These are phyloP conservation scores for Trichoderma sp. DNA, from an alignment of 2,329 filamentous ascomycete genomes.

Conservation along the genomic window DNA sequence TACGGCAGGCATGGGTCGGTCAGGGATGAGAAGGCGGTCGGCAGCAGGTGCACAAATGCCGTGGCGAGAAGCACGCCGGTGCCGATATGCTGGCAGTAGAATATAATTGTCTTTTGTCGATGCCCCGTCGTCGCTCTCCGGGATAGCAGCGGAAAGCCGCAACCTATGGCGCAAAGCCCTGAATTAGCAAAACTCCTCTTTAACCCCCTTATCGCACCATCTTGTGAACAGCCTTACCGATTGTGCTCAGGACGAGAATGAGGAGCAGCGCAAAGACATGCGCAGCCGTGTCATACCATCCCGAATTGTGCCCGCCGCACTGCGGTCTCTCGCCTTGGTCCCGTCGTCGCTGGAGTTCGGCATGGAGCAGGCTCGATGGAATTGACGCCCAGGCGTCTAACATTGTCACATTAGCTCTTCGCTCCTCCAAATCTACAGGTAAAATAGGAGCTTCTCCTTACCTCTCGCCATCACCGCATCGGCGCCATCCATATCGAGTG, in stretches of 20 bases:
- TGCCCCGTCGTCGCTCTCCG: constrained; percentile 55
- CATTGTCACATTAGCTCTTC: neutral
- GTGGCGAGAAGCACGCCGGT: constrained; percentile 85
- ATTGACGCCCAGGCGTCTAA: constrained; percentile 44
- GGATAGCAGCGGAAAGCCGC: constrained; percentile 64
- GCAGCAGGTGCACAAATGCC: constrained; percentile 75
- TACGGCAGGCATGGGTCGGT: constrained; percentile 70
- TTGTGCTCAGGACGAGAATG: constrained; percentile 59
- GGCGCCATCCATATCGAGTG: constrained; percentile 20
- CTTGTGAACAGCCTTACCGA: constrained; percentile 41
- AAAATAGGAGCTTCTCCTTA: neutral
- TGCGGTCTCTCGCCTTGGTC: constrained; percentile 42
- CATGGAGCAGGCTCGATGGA: constrained; percentile 49
- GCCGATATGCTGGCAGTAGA: constrained; percentile 71
- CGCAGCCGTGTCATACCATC: constrained; percentile 62
- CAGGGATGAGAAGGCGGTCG: constrained; percentile 64
- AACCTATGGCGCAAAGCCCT: constrained; percentile 42
- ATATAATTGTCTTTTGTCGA: constrained; percentile 59
- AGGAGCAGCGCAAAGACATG: constrained; percentile 67
- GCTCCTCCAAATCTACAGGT: neutral
- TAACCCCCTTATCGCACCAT: neutral
- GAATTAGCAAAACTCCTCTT: neutral
- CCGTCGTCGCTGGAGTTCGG: constrained; percentile 51
- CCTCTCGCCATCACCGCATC: constrained; percentile 21
- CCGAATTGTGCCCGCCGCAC: constrained; percentile 52